Conservation (phyloP, 257 asterid genomes). For the Penstemon barbatus region DNA sequence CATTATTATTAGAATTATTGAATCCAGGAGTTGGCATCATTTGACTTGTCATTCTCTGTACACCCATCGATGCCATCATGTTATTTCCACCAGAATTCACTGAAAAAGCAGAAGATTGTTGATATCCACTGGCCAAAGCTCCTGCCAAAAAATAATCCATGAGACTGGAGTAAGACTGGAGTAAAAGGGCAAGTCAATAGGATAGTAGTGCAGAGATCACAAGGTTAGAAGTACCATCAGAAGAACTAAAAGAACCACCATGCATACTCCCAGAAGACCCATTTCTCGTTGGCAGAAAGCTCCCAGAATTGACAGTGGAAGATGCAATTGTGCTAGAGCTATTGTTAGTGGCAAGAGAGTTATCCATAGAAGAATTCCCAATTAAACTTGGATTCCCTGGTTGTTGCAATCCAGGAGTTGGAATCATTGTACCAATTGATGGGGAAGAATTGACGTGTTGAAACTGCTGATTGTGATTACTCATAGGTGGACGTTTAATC, state of each 20-base stretch:
- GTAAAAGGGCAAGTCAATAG: constrained; percentile 23
- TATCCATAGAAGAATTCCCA: constrained; percentile 60
- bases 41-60: constrained; percentile 78
- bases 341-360: constrained; percentile 48
- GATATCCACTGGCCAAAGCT: constrained; percentile 63
- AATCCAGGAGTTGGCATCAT: constrained; percentile 98
- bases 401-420: constrained; percentile 92
- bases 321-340: constrained; percentile 52
- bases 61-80: constrained; percentile 60
- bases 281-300: constrained; percentile 54
- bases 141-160: constrained; percentile 52
- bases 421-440: constrained; percentile 87
- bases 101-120: constrained; percentile 59
- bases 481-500: constrained; percentile 50
- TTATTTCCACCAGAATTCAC: constrained; percentile 61
- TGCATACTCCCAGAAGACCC: constrained; percentile 49
- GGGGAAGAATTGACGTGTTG: constrained; percentile 62
- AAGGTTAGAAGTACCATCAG: constrained; percentile 44
- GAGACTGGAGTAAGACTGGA: constrained; percentile 31
- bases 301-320: constrained; percentile 60
- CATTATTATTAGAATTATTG: constrained; percentile 48
- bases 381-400: constrained; percentile 54
- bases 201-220: constrained; percentile 4
- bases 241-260: constrained; percentile 53
- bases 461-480: constrained; percentile 66